These are phyloP conservation scores for Solanum peruvianum DNA, from an alignment of 257 asterid species.

Conservation along the genomic window DNA sequence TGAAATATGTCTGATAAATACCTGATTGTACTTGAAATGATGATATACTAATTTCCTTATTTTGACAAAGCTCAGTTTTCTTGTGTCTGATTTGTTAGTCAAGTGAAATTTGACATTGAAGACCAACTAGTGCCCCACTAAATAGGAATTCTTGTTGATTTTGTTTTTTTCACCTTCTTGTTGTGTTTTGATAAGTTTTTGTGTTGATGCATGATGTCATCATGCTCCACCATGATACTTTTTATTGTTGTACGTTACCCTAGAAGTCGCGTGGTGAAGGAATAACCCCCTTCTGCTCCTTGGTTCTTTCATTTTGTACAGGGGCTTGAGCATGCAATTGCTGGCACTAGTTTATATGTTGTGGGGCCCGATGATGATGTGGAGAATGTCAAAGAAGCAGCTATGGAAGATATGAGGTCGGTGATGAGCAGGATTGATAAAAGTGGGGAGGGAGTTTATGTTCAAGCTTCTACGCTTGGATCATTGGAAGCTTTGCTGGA, in stretches of 20 bases:
- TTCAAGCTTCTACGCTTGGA: slow-evolving; percentile 97
- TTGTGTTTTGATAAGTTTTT: neutral
- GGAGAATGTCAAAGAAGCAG: slow-evolving; percentile 65
- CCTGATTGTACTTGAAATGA: neutral
- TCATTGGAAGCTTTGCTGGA: slow-evolving; percentile 91
- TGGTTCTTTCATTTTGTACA: slow-evolving; percentile 14
- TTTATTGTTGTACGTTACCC: neutral
- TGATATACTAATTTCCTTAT: neutral
- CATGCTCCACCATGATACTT: neutral
- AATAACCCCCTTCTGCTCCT: neutral
- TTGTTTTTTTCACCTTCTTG: neutral
- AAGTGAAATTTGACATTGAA: neutral
- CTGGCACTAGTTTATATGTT: slow-evolving; percentile 84
- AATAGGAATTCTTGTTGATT: neutral
- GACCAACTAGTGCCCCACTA: neutral
- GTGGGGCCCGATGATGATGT: slow-evolving; percentile 82
- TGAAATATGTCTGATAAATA: neutral
- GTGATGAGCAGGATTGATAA: slow-evolving; percentile 90
- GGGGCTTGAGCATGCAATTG: slow-evolving; percentile 99
- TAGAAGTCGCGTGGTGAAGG: neutral
- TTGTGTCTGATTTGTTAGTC: neutral
- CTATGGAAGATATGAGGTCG: slow-evolving; percentile 92
- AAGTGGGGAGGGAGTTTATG: slow-evolving; percentile 93
- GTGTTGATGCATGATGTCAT: neutral
- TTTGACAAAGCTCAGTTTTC: neutral